phyloP scores from a whole-genome alignment of 768 basidiomycete genomes.

The Suillus subalutaceus region DNA sequence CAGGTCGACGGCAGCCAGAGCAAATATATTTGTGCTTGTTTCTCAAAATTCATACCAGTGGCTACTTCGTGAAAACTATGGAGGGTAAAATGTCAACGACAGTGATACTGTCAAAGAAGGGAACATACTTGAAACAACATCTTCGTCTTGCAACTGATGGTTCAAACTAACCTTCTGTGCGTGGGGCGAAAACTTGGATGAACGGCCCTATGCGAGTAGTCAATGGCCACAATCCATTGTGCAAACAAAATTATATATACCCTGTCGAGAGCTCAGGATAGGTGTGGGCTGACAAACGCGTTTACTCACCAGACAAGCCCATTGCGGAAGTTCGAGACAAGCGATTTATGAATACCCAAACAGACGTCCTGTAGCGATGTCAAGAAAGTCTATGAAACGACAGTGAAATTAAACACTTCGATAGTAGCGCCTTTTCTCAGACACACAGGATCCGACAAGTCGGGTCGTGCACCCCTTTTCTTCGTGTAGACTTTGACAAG shows the following conservation, averaged over 20 bases:
- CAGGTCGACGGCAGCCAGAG: not conserved
- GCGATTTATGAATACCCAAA: slow-evolving; percentile 87
- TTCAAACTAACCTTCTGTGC: slow-evolving; percentile 90
- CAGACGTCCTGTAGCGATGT: slow-evolving; percentile 68
- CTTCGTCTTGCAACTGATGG: slow-evolving; percentile 86
- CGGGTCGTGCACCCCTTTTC: slow-evolving; percentile 93
- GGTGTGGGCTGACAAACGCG: not conserved
- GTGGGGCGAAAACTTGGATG: slow-evolving; percentile 91
- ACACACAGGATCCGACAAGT: slow-evolving; percentile 89
- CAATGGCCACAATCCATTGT: not conserved
- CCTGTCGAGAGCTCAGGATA: not conserved
- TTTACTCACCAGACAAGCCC: slow-evolving; percentile 83
- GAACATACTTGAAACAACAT: slow-evolving; percentile 83
- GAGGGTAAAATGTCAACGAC: not conserved
- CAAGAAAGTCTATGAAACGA: not conserved
- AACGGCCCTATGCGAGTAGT: slow-evolving; percentile 69
- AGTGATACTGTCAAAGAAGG: slow-evolving; percentile 1
- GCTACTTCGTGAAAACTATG: slow-evolving; percentile 8
- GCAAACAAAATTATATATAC: slow-evolving; percentile 12
- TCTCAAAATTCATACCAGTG: not conserved
- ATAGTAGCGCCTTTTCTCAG: slow-evolving; percentile 91
- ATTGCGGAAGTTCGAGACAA: slow-evolving; percentile 91
- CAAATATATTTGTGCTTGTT: not conserved
- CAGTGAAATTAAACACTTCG: slow-evolving; percentile 53
- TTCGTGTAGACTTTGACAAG: slow-evolving; percentile 96